Evolutionary conservation across 2,329 filamentous ascomycete species (phyloP), one percentile per base, ranked within the genome.

Genomic region (Ophiostoma ulmi): DNA sequence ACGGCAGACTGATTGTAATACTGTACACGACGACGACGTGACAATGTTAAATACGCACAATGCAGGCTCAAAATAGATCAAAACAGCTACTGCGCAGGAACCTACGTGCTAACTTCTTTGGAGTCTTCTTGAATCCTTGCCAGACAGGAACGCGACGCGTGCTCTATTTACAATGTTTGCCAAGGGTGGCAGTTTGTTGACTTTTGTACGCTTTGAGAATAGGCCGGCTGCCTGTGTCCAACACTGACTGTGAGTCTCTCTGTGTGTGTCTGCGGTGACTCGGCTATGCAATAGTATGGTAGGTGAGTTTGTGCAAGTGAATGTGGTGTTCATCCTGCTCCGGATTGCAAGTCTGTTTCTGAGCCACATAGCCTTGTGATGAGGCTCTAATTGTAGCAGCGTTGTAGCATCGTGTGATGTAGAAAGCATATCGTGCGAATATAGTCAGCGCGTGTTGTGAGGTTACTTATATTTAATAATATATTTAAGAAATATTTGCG

Each of bases 151-250:
- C 52, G 52, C 52, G 52, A 58, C 52, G 52, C 52, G 52, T 58
- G 52, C n/a, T 58, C 20, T 55, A 8, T 55, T 26, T 58, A 8
- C 22, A 58, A 31, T 58, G 52, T 26, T 58, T 58, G 52, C 52
- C 52, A 58, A 58, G 52, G 7, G 44, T 48, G 20, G 22, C 52
- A 58, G 8, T 58, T 58, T 58, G 52, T 58, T 58, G 52, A 58
- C 52, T 58, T 58, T 58, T 58, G n/a, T 58, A 17, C 52, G 22
- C 14, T 58, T 58, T 31, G 52, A 58, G 52, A 22, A 58, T 58
- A 58, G 52, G 52, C 22, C 10, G 22, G 52, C 1, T 26, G 22
- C n/a, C 11, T 58, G 52, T 58, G n/a, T 58, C 20, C 13, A 44
- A 44, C 41, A 5, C 17, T 13, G 41, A 31, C 31, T 44, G 10